Base-by-base conservation (phyloP, 345 rosid species). In the Carallia brachiata region DNA sequence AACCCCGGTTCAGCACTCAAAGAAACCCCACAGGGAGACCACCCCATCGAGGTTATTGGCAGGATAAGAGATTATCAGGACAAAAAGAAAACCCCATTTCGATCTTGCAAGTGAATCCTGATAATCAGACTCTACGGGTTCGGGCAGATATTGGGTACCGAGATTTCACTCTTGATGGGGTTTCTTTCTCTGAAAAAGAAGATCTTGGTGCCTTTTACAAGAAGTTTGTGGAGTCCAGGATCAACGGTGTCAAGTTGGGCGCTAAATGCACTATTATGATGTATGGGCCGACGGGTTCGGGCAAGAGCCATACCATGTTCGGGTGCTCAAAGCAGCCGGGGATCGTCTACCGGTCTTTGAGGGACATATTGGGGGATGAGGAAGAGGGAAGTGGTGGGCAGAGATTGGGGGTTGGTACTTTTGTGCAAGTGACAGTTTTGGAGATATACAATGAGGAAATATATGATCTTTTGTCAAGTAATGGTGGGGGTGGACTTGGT, bases 201-300 rank as follows among this genome's bases (percentile, higher is more conserved):
- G 97, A 84, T 67, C 79, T 90, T 17, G 92, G 83, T 66, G 52
- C 81, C 18, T 95, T 95, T 36, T 95, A 95, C 80, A 84, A 79
- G 73, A 90, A 84, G 67, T 95, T 92, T 50, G 86, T 95, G 1
- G 77, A 82, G 78, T 82, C 89, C 54, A 86, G 99, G 76, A 85
- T 95, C 5, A 83, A 75, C 52, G 97, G 88, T 18, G 97, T 95
- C 55, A 92, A 89, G 68, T 12, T 85, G 73, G 99, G 99, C 39
- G 81, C 75, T 0, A 95, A 88, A 64, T 90, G 99, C 52, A 95
- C 99, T 0, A 73, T 95, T 2, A 85, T 95, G 99, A 95, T 92
- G 99, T 95, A 95, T 58, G 99, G 99, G 34, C 99, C 99, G 0
- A 95, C 99, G 0, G 99, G 99, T 68, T 86, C 99, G 0, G 99